phyloP scores from a whole-genome alignment of 2,329 filamentous ascomycete genomes.

The Elsinoe batatas region DNA sequence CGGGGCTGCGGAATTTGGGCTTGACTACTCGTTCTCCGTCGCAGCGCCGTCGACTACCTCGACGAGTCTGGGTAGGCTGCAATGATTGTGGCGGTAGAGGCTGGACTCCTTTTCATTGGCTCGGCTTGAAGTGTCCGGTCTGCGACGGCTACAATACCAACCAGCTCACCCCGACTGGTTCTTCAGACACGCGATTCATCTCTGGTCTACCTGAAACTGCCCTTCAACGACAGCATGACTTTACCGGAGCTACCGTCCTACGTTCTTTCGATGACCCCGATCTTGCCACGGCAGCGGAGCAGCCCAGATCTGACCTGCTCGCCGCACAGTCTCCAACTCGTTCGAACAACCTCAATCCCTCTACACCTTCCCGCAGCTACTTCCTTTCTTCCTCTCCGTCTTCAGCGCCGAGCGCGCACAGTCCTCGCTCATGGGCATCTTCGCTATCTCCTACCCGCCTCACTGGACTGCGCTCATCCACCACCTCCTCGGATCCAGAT shows the following conservation, averaged over 20 bases:
- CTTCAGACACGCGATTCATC: constrained; percentile 24
- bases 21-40: not conserved
- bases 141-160: constrained; percentile 47
- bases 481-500: constrained; percentile 14
- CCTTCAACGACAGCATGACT: constrained; percentile 25
- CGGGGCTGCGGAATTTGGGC: not conserved
- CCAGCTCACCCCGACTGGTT: constrained; percentile 36
- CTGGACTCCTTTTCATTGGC: constrained; percentile 83
- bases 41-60: constrained; percentile 17
- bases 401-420: not conserved
- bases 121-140: constrained; percentile 74
- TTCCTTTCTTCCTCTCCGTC: constrained; percentile 11
- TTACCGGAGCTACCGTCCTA: constrained; percentile 27
- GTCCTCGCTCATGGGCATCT: constrained; percentile 14
- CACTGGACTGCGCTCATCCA: constrained; percentile 16
- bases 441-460: constrained; percentile 13
- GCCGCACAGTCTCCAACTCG: constrained; percentile 1
- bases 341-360: not conserved
- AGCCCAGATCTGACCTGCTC: not conserved
- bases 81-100: constrained; percentile 91
- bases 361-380: constrained; percentile 13
- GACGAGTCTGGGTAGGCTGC: constrained; percentile 69
- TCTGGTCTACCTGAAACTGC: constrained; percentile 15
- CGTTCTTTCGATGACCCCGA: constrained; percentile 14
- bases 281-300: constrained; percentile 1